Conservation (phyloP, 129 eudicot species). For the Chrysanthemum makinoi region DNA sequence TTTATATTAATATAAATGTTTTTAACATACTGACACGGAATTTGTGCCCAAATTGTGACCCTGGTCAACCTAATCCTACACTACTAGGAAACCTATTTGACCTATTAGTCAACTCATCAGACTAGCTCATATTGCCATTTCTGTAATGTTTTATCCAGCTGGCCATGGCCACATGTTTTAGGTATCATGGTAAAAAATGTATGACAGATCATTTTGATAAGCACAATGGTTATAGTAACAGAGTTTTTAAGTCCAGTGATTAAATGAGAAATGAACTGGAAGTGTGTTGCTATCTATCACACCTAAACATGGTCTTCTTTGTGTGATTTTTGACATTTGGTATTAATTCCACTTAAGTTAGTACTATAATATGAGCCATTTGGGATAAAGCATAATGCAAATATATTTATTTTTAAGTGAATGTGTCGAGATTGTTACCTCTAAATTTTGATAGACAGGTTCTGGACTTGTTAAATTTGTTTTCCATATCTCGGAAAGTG, state of each 20-base stretch:
- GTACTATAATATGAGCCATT: not conserved
- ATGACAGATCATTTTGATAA: not conserved
- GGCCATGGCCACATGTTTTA: too few species aligned
- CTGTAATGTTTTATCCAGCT: too few species aligned
- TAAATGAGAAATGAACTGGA: not conserved
- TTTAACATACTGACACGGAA: too few species aligned
- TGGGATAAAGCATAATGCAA: not conserved
- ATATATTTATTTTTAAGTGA: not conserved
- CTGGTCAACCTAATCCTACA: too few species aligned
- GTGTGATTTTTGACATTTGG: not conserved
- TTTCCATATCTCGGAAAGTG: not conserved
- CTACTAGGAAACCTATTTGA: too few species aligned
- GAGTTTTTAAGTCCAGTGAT: constrained; percentile 2
- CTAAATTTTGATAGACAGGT: not conserved
- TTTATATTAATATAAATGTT: too few species aligned
- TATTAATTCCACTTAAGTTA: too few species aligned
- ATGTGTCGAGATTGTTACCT: not conserved
- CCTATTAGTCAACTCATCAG: too few species aligned
- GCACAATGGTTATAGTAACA: not conserved
- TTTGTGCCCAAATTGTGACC: too few species aligned
- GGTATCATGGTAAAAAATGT: too few species aligned
- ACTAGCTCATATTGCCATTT: too few species aligned
- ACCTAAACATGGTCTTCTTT: not conserved
- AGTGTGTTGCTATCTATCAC: not conserved
- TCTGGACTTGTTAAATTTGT: not conserved